phyloP scores from a whole-genome alignment of 2,329 filamentous ascomycete genomes.

The Sporothrix variecibatus region DNA sequence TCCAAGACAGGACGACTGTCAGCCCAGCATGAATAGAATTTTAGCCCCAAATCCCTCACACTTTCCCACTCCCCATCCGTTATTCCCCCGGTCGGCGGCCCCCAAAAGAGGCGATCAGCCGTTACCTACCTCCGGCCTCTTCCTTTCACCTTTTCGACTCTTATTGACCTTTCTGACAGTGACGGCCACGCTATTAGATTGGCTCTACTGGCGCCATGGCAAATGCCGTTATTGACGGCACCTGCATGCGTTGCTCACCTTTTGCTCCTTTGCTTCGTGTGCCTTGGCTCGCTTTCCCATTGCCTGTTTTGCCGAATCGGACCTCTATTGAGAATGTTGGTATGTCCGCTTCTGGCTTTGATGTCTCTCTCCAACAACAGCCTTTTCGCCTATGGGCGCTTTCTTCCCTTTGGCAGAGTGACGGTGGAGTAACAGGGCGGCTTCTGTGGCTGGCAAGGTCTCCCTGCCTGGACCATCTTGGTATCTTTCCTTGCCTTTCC shows the following conservation, averaged over 20 bases:
- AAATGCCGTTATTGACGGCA: not conserved
- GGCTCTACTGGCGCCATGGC: not conserved
- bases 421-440: not conserved
- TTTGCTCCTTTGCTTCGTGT: not conserved
- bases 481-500: not conserved
- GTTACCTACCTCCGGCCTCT: slow-evolving; percentile 2
- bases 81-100: not conserved
- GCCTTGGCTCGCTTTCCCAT: not conserved
- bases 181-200: slow-evolving; percentile 2
- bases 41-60: not conserved
- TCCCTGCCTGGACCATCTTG: not conserved
- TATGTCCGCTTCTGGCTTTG: not conserved
- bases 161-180: not conserved
- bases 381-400: not conserved
- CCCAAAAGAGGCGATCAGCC: slow-evolving; percentile 1
- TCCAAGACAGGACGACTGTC: not conserved
- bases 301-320: not conserved
- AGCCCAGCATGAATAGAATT: not conserved
- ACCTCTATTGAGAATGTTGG: not conserved
- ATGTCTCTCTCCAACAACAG: not conserved
- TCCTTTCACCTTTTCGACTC: not conserved
- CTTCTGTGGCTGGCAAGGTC: not conserved
- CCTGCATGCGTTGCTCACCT: not conserved
- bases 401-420: not conserved
- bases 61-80: not conserved